Evolutionary conservation across 1,139 yeast genomes (phyloP).

Genomic region (Yamadazyma triangularis): DNA sequence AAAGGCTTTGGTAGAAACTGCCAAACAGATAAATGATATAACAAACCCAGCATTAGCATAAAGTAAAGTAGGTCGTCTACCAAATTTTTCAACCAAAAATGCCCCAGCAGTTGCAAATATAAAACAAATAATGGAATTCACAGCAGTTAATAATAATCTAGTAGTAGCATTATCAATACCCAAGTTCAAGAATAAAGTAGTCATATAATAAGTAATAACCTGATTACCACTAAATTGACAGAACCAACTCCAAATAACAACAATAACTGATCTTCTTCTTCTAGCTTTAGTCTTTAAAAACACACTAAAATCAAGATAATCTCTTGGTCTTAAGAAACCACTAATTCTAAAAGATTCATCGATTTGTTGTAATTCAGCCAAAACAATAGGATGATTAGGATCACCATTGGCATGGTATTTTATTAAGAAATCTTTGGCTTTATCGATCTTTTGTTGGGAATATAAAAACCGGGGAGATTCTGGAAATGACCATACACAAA

Average conservation of each 20-base stretch:
- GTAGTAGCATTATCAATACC: slow-evolving; percentile 14
- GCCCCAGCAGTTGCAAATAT: slow-evolving; percentile 15
- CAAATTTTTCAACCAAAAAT: slow-evolving; percentile 10
- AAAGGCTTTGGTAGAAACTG: slow-evolving; percentile 13
- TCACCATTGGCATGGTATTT: slow-evolving; percentile 18
- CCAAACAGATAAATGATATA: slow-evolving; percentile 13
- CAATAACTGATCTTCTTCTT: slow-evolving; percentile 4
- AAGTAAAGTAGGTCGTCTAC: slow-evolving; percentile 16
- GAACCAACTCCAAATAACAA: slow-evolving; percentile 10
- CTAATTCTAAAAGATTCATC: slow-evolving; percentile 8
- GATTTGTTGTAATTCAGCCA: slow-evolving; percentile 17
- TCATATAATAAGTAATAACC: slow-evolving; percentile 15
- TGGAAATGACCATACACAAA: slow-evolving; percentile 35
- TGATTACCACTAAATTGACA: slow-evolving; percentile 16
- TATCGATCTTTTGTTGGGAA: slow-evolving; percentile 28
- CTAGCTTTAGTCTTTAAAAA: slow-evolving; percentile 3
- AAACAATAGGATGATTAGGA: slow-evolving; percentile 13
- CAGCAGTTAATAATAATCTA: slow-evolving; percentile 14
- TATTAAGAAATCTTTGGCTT: slow-evolving; percentile 28
- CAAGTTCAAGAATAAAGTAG: slow-evolving; percentile 14
- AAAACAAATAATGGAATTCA: slow-evolving; percentile 14
- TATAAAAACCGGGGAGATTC: slow-evolving; percentile 57
- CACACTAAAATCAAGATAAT: slow-evolving; percentile 6
- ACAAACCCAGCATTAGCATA: slow-evolving; percentile 14
- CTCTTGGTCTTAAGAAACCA: slow-evolving; percentile 3